phyloP scores from a whole-genome alignment of 306 rosid genomes.

The Rosa multiflora region DNA sequence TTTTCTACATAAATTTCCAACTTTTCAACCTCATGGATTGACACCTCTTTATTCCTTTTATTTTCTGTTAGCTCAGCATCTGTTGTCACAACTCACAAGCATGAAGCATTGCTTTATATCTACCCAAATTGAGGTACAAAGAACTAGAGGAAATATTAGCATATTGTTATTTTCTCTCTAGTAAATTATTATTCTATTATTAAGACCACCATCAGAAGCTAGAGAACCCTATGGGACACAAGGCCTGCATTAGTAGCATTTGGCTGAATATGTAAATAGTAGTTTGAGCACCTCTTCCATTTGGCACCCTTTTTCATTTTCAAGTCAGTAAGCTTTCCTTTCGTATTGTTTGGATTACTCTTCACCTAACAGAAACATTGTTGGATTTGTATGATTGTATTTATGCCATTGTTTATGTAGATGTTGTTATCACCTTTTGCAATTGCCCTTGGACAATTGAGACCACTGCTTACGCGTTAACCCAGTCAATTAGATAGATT shows the following conservation, averaged over 20 bases:
- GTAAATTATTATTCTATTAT: neutral
- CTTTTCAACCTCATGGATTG: neutral
- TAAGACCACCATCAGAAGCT: neutral
- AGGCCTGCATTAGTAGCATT: conserved; percentile 3
- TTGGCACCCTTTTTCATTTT: neutral
- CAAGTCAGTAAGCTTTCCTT: neutral
- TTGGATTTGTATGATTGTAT: neutral
- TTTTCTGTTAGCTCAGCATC: neutral
- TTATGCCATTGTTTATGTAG: neutral
- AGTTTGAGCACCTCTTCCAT: neutral
- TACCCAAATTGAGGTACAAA: neutral
- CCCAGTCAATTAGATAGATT: neutral
- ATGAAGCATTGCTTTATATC: neutral
- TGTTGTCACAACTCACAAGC: conserved; percentile 1
- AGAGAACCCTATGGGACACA: neutral
- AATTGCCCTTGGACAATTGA: neutral
- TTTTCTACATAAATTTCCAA: neutral
- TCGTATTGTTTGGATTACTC: neutral
- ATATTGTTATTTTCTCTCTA: neutral
- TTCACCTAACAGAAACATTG: neutral
- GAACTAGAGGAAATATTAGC: neutral
- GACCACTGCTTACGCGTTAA: neutral
- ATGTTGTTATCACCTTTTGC: neutral
- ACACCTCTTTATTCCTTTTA: neutral
- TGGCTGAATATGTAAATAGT: neutral